Evolutionary conservation across 805 yeast genomes (phyloP).

Genomic region (Cyberlindnera galapagoensis): DNA sequence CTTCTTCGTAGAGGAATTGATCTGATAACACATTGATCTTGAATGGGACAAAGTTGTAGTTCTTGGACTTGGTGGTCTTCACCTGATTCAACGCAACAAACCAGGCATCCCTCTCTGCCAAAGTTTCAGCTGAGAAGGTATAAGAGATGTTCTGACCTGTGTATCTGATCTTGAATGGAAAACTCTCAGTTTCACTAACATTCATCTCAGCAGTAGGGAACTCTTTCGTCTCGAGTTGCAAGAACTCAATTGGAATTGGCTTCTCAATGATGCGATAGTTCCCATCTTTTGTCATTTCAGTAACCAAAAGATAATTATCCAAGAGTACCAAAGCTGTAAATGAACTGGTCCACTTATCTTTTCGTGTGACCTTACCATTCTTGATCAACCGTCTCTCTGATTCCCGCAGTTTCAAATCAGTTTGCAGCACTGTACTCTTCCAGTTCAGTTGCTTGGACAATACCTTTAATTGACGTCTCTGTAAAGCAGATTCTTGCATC

Average conservation of each 20-base stretch:
- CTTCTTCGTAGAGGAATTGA: constrained; percentile 58
- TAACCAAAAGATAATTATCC: constrained; percentile 65
- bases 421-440: constrained; percentile 38
- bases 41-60: constrained; percentile 46
- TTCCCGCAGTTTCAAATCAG: constrained; percentile 46
- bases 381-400: constrained; percentile 48
- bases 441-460: constrained; percentile 49
- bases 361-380: constrained; percentile 52
- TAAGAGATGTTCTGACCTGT: constrained; percentile 51
- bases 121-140: constrained; percentile 42
- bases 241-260: constrained; percentile 56
- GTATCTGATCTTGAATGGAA: constrained; percentile 46
- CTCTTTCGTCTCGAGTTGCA: constrained; percentile 44
- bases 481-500: constrained; percentile 55
- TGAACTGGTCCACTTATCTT: constrained; percentile 59
- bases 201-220: constrained; percentile 4
- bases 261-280: constrained; percentile 41
- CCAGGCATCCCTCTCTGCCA: constrained; percentile 55
- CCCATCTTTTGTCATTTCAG: constrained; percentile 43
- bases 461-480: constrained; percentile 44
- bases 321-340: constrained; percentile 47
- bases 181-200: constrained; percentile 13
- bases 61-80: constrained; percentile 32
- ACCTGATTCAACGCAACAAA: constrained; percentile 42
- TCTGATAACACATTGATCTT: constrained; percentile 46